Conservation (phyloP, 2,329 filamentous ascomycete genomes). For the Colletotrichum tofieldiae region DNA sequence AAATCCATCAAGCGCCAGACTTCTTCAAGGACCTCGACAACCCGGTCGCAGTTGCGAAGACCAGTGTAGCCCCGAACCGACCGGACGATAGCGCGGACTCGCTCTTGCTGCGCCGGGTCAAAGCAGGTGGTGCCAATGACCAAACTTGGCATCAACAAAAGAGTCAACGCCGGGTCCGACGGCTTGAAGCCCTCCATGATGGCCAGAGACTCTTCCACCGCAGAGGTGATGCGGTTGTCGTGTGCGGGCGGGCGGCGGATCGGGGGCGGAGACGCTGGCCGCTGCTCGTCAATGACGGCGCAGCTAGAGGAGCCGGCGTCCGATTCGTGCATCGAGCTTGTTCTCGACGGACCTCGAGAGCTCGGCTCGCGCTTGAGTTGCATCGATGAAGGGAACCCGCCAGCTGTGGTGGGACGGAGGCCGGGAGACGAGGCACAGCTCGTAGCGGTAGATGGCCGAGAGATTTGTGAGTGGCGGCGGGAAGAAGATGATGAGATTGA, state of each 20-base stretch:
- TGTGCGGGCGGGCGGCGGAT: slow-evolving; percentile 64
- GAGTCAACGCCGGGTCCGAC: slow-evolving; percentile 71
- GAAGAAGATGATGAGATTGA: slow-evolving; percentile 41
- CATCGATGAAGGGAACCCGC: slow-evolving; percentile 43
- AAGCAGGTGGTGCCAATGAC: slow-evolving; percentile 75
- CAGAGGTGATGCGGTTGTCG: slow-evolving; percentile 66
- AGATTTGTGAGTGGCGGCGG: slow-evolving; percentile 43
- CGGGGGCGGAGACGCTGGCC: slow-evolving; percentile 61
- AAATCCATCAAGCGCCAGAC: slow-evolving; percentile 73
- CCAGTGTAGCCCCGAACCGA: slow-evolving; percentile 72
- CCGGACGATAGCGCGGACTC: slow-evolving; percentile 65
- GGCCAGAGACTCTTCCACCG: slow-evolving; percentile 70
- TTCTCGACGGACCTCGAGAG: slow-evolving; percentile 55
- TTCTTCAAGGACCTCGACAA: slow-evolving; percentile 68
- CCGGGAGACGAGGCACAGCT: slow-evolving; percentile 56
- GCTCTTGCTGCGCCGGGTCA: slow-evolving; percentile 65
- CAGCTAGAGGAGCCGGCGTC: slow-evolving; percentile 35
- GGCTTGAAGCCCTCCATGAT: slow-evolving; percentile 71
- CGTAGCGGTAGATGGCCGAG: slow-evolving; percentile 44
- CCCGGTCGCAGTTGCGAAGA: slow-evolving; percentile 71
- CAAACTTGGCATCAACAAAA: slow-evolving; percentile 73
- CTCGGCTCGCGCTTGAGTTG: slow-evolving; percentile 51
- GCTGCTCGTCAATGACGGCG: slow-evolving; percentile 31
- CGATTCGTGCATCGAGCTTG: slow-evolving; percentile 58
- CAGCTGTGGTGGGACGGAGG: slow-evolving; percentile 43